A percentile compares a stretch with the other conserved stretches of the same genome.
phyloP scores from a whole-genome alignment of 148 eudicot species.

The Limonium bicolor region DNA sequence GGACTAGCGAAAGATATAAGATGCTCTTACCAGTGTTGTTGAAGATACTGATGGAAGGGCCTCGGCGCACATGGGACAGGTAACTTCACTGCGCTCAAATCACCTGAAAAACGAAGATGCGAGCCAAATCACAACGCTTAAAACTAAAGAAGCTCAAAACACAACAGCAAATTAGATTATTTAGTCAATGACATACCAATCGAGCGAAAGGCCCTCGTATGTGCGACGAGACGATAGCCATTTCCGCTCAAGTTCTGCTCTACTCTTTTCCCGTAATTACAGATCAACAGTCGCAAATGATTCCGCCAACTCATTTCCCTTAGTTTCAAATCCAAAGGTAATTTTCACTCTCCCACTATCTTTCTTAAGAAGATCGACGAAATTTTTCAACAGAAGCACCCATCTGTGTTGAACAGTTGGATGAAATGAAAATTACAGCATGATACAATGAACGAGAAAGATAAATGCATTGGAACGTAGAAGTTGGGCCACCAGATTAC shows the following conservation, averaged over 20 bases:
- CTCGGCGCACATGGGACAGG: slow-evolving; percentile 21
- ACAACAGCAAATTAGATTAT: neutral
- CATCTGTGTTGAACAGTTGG: no score
- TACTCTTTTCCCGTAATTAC: slow-evolving; percentile 34
- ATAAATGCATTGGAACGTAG: no score
- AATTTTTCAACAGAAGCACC: no score
- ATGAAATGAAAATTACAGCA: no score
- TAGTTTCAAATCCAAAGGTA: neutral
- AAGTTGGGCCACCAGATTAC: no score
- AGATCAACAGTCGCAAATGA: slow-evolving; percentile 32
- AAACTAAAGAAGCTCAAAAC: neutral
- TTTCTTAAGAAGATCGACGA: no score
- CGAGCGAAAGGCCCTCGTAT: slow-evolving; percentile 4
- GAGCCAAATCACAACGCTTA: neutral
- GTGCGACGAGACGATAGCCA: slow-evolving; percentile 8
- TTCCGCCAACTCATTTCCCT: slow-evolving; percentile 47
- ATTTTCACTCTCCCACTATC: no score
- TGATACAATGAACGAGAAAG: no score
- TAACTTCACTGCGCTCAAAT: slow-evolving; percentile 16
- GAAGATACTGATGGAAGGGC: slow-evolving; percentile 46
- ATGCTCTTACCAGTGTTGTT: slow-evolving; percentile 48
- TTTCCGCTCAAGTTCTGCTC: slow-evolving; percentile 20
- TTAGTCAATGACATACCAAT: neutral
- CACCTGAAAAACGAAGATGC: slow-evolving; percentile 24
- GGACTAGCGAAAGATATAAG: neutral